phyloP scores from a whole-genome alignment of 371 early-diverging fungal genomes.

The Mycotypha africana region DNA sequence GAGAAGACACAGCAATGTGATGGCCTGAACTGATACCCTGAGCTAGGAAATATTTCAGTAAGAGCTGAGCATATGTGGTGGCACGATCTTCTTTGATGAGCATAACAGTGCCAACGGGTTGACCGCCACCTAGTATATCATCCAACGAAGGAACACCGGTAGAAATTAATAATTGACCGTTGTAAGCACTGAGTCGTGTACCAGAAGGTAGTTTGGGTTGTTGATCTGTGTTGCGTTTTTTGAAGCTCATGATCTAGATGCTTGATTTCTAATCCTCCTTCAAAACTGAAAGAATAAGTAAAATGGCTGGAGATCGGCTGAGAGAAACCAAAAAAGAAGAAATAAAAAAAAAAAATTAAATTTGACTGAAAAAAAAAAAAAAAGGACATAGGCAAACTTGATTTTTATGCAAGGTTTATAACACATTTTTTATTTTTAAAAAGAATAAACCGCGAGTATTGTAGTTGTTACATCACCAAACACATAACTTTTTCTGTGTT shows the following conservation, averaged over 20 bases:
- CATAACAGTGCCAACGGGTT: constrained; percentile 78
- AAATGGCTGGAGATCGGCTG: too few species aligned
- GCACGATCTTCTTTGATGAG: constrained; percentile 79
- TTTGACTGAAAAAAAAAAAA: neutral
- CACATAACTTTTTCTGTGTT: too few species aligned
- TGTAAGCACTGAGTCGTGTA: constrained; percentile 73
- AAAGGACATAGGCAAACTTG: neutral
- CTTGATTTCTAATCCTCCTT: too few species aligned
- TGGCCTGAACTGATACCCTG: constrained; percentile 82
- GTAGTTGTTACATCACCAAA: too few species aligned
- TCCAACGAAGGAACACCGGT: constrained; percentile 88
- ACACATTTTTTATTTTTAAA: too few species aligned
- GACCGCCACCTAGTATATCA: constrained; percentile 82
- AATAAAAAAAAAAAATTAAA: too few species aligned
- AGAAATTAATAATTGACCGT: constrained; percentile 74
- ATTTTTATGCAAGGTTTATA: too few species aligned
- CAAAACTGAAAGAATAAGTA: too few species aligned
- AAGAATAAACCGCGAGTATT: too few species aligned
- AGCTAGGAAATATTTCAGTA: constrained; percentile 78
- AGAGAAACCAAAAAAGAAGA: too few species aligned
- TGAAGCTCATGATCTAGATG: constrained; percentile 76
- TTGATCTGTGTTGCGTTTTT: constrained; percentile 57
- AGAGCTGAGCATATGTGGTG: constrained; percentile 78
- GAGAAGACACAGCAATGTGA: constrained; percentile 62
- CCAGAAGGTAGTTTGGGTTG: constrained; percentile 72